Percentiles rank a stretch among this genome's conserved stretches.
phyloP scores from a whole-genome alignment of 805 yeast genomes.

The Candida namnaoensis region DNA sequence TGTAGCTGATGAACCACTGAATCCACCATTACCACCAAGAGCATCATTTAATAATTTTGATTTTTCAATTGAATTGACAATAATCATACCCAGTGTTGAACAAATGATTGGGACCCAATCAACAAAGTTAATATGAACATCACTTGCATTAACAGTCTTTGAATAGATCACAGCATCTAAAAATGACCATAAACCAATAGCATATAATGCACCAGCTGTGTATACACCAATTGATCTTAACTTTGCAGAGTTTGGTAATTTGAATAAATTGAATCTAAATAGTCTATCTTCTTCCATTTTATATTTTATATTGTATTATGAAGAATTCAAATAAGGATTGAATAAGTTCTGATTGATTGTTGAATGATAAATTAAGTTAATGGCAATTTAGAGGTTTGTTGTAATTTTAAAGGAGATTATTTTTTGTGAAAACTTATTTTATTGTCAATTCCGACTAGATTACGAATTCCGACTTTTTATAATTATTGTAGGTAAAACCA shows the following conservation, averaged over 20 bases:
- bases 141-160: slow-evolving; percentile 75
- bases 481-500: too few relatives aligned
- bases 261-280: slow-evolving; percentile 59
- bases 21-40: slow-evolving; percentile 22
- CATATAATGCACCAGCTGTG: slow-evolving; percentile 66
- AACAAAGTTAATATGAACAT: slow-evolving; percentile 79
- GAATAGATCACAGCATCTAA: slow-evolving; percentile 86
- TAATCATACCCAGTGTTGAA: slow-evolving; percentile 82
- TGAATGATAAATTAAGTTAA: too few relatives aligned
- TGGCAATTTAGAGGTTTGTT: too few relatives aligned
- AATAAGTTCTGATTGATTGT: too few relatives aligned
- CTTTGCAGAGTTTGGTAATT: slow-evolving; percentile 61
- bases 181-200: slow-evolving; percentile 84
- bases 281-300: slow-evolving; percentile 36
- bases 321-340: too few relatives aligned
- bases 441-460: too few relatives aligned
- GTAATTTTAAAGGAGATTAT: too few relatives aligned
- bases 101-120: slow-evolving; percentile 96
- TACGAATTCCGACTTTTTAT: too few relatives aligned
- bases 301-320: too few relatives aligned
- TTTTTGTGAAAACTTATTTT: too few relatives aligned
- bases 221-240: slow-evolving; percentile 71
- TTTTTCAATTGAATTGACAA: slow-evolving; percentile 42
- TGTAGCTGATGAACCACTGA: slow-evolving; percentile 35
- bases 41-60: slow-evolving; percentile 27